A percentile compares a stretch with the other conserved stretches of the same genome.
phyloP scores from a whole-genome alignment of 1,139 yeast species.

The Scheffersomyces insectosa region DNA sequence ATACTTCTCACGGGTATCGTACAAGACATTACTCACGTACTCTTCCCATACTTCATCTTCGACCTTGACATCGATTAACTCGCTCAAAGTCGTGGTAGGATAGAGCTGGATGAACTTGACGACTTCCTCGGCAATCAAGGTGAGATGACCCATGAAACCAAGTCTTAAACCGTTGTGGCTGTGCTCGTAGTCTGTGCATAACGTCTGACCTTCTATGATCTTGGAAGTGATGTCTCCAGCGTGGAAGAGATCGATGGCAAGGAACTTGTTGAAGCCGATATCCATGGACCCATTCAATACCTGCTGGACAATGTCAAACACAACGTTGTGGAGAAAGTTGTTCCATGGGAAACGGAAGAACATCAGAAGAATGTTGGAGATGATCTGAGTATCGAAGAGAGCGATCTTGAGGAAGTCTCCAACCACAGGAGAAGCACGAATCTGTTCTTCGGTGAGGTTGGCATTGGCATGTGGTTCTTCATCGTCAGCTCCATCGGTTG shows the following conservation, averaged over 20 bases:
- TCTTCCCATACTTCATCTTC: slow-evolving; percentile 73
- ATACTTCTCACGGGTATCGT: slow-evolving; percentile 90
- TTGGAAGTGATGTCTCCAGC: slow-evolving; percentile 75
- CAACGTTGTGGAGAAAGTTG: slow-evolving; percentile 94
- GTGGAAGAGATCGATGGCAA: slow-evolving; percentile 84
- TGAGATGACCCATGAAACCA: slow-evolving; percentile 97
- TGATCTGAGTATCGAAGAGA: slow-evolving; percentile 76
- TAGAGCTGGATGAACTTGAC: slow-evolving; percentile 86
- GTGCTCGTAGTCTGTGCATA: slow-evolving; percentile 68
- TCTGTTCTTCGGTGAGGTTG: slow-evolving; percentile 54
- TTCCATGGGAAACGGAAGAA: slow-evolving; percentile 97
- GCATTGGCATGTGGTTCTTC: slow-evolving; percentile 55
- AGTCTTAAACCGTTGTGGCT: slow-evolving; percentile 67
- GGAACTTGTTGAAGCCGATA: slow-evolving; percentile 78
- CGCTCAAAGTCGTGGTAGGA: slow-evolving; percentile 61
- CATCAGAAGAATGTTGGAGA: slow-evolving; percentile 75
- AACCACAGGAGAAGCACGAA: slow-evolving; percentile 75
- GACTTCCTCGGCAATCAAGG: slow-evolving; percentile 94
- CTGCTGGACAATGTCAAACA: slow-evolving; percentile 96
- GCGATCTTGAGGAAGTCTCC: slow-evolving; percentile 91
- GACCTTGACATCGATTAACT: slow-evolving; percentile 58
- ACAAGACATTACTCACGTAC: slow-evolving; percentile 80
- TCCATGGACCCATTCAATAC: slow-evolving; percentile 95
- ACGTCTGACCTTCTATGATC: slow-evolving; percentile 79
- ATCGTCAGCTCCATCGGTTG: slow-evolving; percentile 30